Evolutionary conservation across 1,284 basidiomycete species (phyloP).

Genomic region (Thelephora terrestris): DNA sequence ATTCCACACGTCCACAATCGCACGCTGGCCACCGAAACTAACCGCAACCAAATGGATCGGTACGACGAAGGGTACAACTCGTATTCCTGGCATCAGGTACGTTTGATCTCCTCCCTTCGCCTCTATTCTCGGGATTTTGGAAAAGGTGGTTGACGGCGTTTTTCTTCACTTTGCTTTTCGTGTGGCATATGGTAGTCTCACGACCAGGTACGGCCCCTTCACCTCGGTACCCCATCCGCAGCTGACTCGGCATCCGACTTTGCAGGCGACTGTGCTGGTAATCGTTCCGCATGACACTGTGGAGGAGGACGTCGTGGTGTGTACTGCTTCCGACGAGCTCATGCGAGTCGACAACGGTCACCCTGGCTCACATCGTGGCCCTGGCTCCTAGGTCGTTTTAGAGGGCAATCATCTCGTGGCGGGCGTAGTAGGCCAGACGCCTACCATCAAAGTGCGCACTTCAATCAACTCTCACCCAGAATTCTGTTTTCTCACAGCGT

Average conservation of each 20-base stretch:
- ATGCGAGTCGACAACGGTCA: slow-evolving; percentile 1
- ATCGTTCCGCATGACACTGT: slow-evolving; percentile 60
- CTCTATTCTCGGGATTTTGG: too few species aligned
- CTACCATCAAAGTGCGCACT: slow-evolving; percentile 54
- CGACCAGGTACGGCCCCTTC: slow-evolving; percentile 26
- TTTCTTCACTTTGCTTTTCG: too few species aligned
- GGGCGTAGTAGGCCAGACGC: slow-evolving; percentile 53
- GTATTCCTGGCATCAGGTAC: slow-evolving; percentile 37
- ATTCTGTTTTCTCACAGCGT: slow-evolving; percentile 1
- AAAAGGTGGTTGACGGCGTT: too few species aligned
- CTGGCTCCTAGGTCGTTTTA: slow-evolving; percentile 46
- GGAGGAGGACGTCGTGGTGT: slow-evolving; percentile 59
- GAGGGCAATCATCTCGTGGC: slow-evolving; percentile 62
- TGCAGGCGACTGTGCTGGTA: slow-evolving; percentile 66
- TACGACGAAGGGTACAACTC: slow-evolving; percentile 24
- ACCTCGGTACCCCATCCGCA: not conserved
- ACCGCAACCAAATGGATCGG: slow-evolving; percentile 19
- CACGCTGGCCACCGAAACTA: too few species aligned
- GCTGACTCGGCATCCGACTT: slow-evolving; percentile 2
- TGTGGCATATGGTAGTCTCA: slow-evolving; percentile 23
- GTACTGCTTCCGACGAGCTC: slow-evolving; percentile 17
- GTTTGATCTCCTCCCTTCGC: slow-evolving; percentile 7
- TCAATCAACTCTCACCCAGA: slow-evolving; percentile 1
- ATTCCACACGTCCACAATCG: too few species aligned
- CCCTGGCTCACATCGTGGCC: slow-evolving; percentile 2